These are phyloP conservation scores for Penicillium robsamsonii DNA, from an alignment of 495 filamentous ascomycete species.

Conservation along the genomic window DNA sequence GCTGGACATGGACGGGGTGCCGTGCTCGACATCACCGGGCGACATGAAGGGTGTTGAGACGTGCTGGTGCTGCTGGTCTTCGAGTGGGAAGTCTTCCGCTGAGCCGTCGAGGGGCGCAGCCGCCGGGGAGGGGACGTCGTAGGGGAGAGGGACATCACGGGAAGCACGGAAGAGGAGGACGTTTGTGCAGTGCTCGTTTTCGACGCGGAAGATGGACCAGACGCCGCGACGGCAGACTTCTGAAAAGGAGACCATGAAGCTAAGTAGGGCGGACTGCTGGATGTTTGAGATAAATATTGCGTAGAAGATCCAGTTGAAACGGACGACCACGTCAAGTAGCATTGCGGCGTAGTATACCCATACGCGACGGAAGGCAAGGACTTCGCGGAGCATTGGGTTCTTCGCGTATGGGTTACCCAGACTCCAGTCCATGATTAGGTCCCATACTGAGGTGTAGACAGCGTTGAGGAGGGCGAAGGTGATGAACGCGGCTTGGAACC, in stretches of 20 bases:
- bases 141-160: constrained; percentile 78
- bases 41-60: constrained; percentile 21
- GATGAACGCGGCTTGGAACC: constrained; percentile 68
- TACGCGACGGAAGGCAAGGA: constrained; percentile 69
- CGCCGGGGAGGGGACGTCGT: constrained; percentile 51
- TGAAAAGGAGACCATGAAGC: constrained; percentile 70
- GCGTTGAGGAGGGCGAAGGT: constrained; percentile 75
- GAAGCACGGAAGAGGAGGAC: constrained; percentile 81
- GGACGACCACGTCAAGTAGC: constrained; percentile 78
- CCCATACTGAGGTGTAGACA: constrained; percentile 88
- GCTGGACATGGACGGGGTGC: constrained; percentile 26
- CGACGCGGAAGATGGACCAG: constrained; percentile 90
- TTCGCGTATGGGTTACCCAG: constrained; percentile 71
- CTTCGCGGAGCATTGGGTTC: constrained; percentile 70
- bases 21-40: constrained; percentile 34
- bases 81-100: constrained; percentile 27
- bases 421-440: constrained; percentile 95
- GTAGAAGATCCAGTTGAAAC: constrained; percentile 96
- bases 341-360: constrained; percentile 87
- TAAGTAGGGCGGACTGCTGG: constrained; percentile 76
- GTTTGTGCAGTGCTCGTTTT: constrained; percentile 93
- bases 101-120: constrained; percentile 25
- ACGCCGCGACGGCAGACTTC: constrained; percentile 81
- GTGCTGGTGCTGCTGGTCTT: constrained; percentile 28
- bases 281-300: constrained; percentile 72